Evolutionary conservation across 176 grass and related monocot genomes (phyloP), one percentile per base, ranked within the genome.

Genomic region (Thinopyrum elongatum): DNA sequence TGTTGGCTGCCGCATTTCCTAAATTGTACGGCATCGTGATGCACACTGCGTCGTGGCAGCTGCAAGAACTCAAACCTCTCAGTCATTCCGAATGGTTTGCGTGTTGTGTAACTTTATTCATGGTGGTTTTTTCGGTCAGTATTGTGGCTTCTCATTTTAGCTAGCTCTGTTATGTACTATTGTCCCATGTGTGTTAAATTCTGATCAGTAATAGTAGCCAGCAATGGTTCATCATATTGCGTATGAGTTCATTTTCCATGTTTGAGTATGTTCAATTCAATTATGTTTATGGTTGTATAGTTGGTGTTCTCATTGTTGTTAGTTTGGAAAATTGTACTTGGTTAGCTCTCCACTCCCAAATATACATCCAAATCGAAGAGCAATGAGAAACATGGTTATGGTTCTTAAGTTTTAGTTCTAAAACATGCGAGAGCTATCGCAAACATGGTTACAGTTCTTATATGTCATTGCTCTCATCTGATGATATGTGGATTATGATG

Each of bases 111-210:
- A 83, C 86, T 84, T 88, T 89, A 89, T 88, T 86, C 81, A 77
- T 72, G 84, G 82, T 80, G 86, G 86, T 70, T 85, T 92, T 90
- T 81, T 81, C 35, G 22, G 88, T 87, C 35, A 22, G 84, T 87
- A 83, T 90, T 86, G 79, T 88, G 86, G 86, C 80, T 75, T 88
- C 74, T 67, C 47, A 87, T 89, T 89, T 85, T 93, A 90, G 92
- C 49, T 90, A 93, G 85, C 73, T 90, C 33, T 86, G 82, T 90
- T 76, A 90, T 83, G 82, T 90, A 88, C 78, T 83, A 82, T 66
- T 70, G 72, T 88, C 64, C 34, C 17, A 63, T 85, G 82, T 53
- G 10, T 93, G 82, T 88, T 82, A 82, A 65, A 66, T 91, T 91
- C 53, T 86, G 88, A 82, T 82, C 55, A 85, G 86, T 78, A 88